Evolutionary conservation across 208 protist genomes (phyloP).

Genomic region (Leishmania tarentolae): DNA sequence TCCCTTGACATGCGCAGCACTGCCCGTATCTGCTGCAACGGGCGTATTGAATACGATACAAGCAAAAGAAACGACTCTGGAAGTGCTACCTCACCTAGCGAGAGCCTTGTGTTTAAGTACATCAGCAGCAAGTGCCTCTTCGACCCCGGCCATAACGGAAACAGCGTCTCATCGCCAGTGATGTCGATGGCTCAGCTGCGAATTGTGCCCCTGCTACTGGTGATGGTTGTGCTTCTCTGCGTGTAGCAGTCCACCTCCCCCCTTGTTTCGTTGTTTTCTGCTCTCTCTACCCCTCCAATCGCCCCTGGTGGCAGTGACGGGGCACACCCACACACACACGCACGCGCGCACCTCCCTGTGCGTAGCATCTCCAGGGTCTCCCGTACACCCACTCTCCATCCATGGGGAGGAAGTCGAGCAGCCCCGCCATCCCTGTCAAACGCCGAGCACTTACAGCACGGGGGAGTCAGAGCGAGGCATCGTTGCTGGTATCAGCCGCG

Average conservation of each 20-base stretch:
- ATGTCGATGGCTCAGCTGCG: neutral
- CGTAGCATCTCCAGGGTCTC: too few species aligned
- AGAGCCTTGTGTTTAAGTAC: conserved; percentile 9
- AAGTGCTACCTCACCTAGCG: neutral
- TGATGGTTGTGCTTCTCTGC: neutral
- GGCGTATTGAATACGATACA: conserved; percentile 2
- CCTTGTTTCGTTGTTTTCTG: neutral
- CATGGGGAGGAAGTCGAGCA: neutral
- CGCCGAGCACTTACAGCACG: neutral
- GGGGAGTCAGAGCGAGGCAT: neutral
- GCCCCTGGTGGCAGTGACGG: neutral
- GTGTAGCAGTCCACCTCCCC: neutral
- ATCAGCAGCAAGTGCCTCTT: conserved; percentile 20
- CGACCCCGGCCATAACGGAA: neutral
- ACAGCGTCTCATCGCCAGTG: neutral
- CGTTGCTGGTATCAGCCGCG: neutral
- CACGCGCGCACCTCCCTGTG: neutral
- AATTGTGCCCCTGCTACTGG: neutral
- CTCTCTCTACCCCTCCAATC: neutral
- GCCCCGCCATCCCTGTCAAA: neutral
- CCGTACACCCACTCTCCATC: too few species aligned
- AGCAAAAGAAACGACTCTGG: neutral
- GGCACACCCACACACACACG: too few species aligned
- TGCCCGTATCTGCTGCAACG: conserved; percentile 25
- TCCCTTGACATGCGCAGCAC: neutral